Percentiles rank a stretch among this genome's conserved stretches.
These are phyloP conservation scores for Primulina huaijiensis DNA, from an alignment of 257 asterid genomes.

Conservation along the genomic window DNA sequence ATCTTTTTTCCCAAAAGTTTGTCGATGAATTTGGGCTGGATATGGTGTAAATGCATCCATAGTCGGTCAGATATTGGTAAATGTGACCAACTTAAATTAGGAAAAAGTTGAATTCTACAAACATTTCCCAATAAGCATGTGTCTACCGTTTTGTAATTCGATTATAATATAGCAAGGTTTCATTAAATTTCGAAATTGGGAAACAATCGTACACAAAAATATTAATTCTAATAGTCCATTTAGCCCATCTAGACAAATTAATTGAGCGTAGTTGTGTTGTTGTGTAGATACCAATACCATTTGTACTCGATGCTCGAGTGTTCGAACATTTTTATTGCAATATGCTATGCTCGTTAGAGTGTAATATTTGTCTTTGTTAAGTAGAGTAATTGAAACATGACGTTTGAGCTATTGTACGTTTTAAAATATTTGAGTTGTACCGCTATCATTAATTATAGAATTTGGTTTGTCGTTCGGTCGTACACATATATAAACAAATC, in stretches of 20 bases:
- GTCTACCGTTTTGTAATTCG: background rate
- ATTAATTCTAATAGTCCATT: background rate
- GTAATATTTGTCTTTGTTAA: too few species aligned
- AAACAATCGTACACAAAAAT: background rate
- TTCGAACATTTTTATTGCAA: too few species aligned
- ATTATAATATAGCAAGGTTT: background rate
- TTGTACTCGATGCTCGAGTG: too few species aligned
- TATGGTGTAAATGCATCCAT: background rate
- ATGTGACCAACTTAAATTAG: background rate
- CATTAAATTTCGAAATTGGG: background rate
- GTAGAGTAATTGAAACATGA: too few species aligned
- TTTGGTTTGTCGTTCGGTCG: too few species aligned
- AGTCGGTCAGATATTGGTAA: background rate
- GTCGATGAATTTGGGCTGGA: background rate
- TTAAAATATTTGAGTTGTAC: too few species aligned
- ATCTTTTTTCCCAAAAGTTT: too few species aligned
- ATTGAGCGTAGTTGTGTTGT: background rate
- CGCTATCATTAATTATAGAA: too few species aligned
- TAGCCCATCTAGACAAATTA: background rate
- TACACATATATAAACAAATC: too few species aligned
- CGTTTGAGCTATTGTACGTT: too few species aligned
- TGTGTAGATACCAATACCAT: too few species aligned
- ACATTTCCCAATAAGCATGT: background rate
- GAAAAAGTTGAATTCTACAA: background rate
- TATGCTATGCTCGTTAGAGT: too few species aligned